Evolutionary conservation across 768 basidiomycete genomes (phyloP).

Genomic region (Suillus sp.): DNA sequence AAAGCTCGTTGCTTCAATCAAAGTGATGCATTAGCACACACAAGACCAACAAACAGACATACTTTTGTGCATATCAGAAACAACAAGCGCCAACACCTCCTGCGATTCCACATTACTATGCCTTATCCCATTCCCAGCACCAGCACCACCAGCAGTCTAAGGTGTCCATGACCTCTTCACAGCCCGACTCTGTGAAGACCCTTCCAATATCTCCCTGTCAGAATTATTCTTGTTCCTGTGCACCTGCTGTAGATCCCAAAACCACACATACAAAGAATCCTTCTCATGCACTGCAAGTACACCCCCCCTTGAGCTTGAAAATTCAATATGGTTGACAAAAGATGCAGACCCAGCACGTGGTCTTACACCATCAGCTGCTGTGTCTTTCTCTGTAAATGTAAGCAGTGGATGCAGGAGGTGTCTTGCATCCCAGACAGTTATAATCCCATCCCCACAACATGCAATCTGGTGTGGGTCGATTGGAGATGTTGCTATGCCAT

Average conservation of each 20-base stretch:
- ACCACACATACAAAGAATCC: conserved; percentile 66
- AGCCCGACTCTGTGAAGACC: conserved; percentile 40
- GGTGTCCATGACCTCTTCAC: conserved; percentile 61
- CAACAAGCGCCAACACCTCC: conserved; percentile 47
- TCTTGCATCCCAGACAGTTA: conserved; percentile 79
- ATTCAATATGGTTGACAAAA: conserved; percentile 59
- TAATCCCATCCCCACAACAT: too few species aligned
- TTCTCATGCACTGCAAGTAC: conserved; percentile 67
- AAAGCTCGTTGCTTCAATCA: conserved; percentile 62
- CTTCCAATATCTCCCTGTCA: conserved; percentile 47
- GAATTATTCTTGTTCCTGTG: conserved; percentile 40
- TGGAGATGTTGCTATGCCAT: conserved; percentile 72
- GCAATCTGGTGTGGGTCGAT: conserved; percentile 74
- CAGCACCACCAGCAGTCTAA: conserved; percentile 46
- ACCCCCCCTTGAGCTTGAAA: conserved; percentile 69
- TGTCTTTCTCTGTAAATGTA: conserved; percentile 77
- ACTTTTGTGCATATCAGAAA: conserved; percentile 75
- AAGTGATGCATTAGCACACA: conserved; percentile 5
- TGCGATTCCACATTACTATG: conserved; percentile 31
- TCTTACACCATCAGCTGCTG: conserved; percentile 64
- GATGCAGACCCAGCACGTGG: conserved; percentile 37
- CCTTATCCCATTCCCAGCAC: conserved; percentile 15
- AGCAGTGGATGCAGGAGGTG: conserved; percentile 63
- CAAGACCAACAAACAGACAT: conserved; percentile 27
- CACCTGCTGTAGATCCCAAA: conserved; percentile 74